A percentile compares a stretch with the other conserved stretches of the same genome.
phyloP scores from a whole-genome alignment of 2,329 filamentous ascomycete species.

The Aspergillus carbonarius region DNA sequence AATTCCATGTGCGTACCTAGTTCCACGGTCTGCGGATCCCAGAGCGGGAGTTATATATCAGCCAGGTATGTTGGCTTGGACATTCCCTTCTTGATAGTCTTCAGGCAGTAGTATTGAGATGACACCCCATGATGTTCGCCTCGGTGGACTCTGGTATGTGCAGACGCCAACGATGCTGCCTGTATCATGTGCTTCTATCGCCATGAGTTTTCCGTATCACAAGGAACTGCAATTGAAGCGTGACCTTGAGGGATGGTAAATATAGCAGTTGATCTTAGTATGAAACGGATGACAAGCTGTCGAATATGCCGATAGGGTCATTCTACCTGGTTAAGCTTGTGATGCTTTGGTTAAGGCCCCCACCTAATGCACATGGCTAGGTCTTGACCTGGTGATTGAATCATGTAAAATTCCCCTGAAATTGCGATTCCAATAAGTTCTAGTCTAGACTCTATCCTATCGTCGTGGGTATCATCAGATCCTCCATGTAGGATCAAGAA shows the following conservation, averaged over 20 bases:
- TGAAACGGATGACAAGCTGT: background rate
- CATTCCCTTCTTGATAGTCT: background rate
- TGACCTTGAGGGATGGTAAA: too few species aligned
- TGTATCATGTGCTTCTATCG: too few species aligned
- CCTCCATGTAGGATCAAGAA: background rate
- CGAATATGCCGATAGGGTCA: background rate
- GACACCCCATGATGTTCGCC: background rate
- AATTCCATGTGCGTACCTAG: too few species aligned
- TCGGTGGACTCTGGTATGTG: background rate
- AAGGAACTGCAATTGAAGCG: too few species aligned
- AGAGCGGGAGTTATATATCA: background rate
- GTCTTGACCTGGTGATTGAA: background rate
- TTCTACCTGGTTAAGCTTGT: background rate
- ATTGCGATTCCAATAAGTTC: background rate
- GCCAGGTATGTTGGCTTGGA: background rate
- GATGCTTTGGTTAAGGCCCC: background rate
- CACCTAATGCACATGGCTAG: background rate
- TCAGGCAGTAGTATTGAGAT: background rate
- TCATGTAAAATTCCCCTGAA: background rate
- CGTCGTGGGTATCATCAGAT: constrained; percentile 1
- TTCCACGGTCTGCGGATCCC: background rate
- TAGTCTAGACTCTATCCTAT: constrained; percentile 1
- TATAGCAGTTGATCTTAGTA: too few species aligned
- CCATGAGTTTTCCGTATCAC: too few species aligned
- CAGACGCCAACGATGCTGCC: too few species aligned